Percentiles rank a stretch among this genome's conserved stretches.
These are phyloP conservation scores for Trichoderma koningiopsis DNA, from an alignment of 2,329 filamentous ascomycete species.

Conservation along the genomic window DNA sequence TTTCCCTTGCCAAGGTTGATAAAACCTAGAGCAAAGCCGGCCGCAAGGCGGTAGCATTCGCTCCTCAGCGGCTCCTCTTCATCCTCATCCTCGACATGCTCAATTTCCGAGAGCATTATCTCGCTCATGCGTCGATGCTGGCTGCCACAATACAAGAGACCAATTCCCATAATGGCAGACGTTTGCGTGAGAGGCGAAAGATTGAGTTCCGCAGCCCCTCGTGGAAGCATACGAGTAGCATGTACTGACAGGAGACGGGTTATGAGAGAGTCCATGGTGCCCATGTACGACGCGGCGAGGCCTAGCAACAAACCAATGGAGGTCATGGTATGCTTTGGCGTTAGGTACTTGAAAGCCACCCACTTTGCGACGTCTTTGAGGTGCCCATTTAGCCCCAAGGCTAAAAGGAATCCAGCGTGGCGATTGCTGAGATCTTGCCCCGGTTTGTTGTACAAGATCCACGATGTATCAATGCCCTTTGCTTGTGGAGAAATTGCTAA, in stretches of 20 bases:
- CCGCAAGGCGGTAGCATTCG: slow-evolving; percentile 93
- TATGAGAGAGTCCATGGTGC: slow-evolving; percentile 95
- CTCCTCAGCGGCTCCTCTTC: slow-evolving; percentile 86
- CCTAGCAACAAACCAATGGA: slow-evolving; percentile 94
- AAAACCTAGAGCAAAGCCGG: slow-evolving; percentile 88
- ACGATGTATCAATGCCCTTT: slow-evolving; percentile 94
- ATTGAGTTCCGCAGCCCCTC: slow-evolving; percentile 91
- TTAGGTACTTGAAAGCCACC: slow-evolving; percentile 99
- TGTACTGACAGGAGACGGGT: slow-evolving; percentile 93
- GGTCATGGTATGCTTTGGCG: slow-evolving; percentile 98
- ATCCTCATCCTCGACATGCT: slow-evolving; percentile 76
- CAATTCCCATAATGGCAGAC: slow-evolving; percentile 95
- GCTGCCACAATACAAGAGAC: slow-evolving; percentile 88
- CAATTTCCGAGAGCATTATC: slow-evolving; percentile 97
- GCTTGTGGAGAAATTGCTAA: slow-evolving; percentile 87
- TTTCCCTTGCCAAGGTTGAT: slow-evolving; percentile 93
- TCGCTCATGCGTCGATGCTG: slow-evolving; percentile 99
- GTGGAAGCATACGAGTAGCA: slow-evolving; percentile 89
- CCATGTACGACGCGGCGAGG: slow-evolving; percentile 88
- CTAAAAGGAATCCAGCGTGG: slow-evolving; percentile 92
- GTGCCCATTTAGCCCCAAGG: slow-evolving; percentile 90
- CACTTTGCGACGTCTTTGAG: slow-evolving; percentile 94
- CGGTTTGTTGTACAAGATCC: slow-evolving; percentile 98
- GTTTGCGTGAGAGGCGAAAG: slow-evolving; percentile 92
- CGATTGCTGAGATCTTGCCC: slow-evolving; percentile 83